phyloP scores from a whole-genome alignment of 2,329 filamentous ascomycete genomes.

The Emmonsiellopsis sp. region DNA sequence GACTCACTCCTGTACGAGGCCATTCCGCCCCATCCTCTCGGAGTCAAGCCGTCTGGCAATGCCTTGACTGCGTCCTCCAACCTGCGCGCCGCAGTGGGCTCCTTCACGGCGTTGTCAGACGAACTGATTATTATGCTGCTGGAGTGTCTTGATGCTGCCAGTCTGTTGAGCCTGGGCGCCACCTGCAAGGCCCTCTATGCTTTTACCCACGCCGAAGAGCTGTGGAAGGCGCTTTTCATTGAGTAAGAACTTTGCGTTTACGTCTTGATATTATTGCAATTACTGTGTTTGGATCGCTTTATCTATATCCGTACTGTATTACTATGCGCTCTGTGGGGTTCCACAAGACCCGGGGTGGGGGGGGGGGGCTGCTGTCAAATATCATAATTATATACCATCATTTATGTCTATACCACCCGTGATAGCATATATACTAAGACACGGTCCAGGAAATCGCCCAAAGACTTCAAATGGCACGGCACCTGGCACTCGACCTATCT shows the following conservation, averaged over 20 bases:
- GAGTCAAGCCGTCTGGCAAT: conserved; percentile 82
- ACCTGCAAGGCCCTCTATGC: conserved; percentile 83
- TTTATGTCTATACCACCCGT: not conserved
- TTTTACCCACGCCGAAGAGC: conserved; percentile 71
- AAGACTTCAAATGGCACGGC: conserved; percentile 59
- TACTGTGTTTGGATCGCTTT: not conserved
- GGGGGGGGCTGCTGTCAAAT: no score
- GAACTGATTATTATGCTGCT: conserved; percentile 68
- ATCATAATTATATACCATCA: not conserved
- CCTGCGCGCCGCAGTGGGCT: conserved; percentile 57
- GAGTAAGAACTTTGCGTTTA: conserved; percentile 54
- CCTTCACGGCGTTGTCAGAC: conserved; percentile 63
- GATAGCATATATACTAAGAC: not conserved
- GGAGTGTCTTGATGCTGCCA: conserved; percentile 59
- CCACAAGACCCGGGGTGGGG: no score
- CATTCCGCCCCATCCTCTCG: conserved; percentile 71
- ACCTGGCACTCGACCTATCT: conserved; percentile 78
- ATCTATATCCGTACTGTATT: not conserved
- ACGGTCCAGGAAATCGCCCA: conserved; percentile 5
- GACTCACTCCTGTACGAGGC: conserved; percentile 36
- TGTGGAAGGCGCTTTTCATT: conserved; percentile 81
- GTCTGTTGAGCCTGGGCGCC: conserved; percentile 58
- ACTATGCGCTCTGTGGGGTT: no score
- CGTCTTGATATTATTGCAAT: not conserved
- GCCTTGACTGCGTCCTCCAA: conserved; percentile 58